A percentile compares a stretch with the other conserved stretches of the same genome.
Conservation (phyloP, 2,329 filamentous ascomycete species). For the Colletotrichum sp. region DNA sequence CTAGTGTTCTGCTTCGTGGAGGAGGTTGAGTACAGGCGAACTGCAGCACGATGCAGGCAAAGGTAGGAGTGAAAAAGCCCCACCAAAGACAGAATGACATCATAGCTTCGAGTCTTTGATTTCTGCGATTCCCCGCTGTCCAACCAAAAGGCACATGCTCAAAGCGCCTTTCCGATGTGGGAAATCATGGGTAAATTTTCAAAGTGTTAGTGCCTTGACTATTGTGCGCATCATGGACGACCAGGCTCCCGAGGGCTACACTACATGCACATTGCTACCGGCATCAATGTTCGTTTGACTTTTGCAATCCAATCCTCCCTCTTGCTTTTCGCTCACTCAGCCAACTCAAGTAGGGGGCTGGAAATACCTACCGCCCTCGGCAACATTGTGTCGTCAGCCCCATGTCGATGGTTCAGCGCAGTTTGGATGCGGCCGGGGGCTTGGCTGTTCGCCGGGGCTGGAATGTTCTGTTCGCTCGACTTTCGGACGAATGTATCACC, state of each 20-base stretch:
- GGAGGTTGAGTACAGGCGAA: not conserved
- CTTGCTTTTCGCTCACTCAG: not conserved
- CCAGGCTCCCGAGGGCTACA: not conserved
- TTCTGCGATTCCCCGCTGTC: not conserved
- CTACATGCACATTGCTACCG: not conserved
- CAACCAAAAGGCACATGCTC: conserved; percentile 12
- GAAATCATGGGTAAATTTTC: not conserved
- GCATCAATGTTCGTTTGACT: not conserved
- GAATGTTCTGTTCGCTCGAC: conserved; percentile 5
- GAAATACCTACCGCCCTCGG: not conserved
- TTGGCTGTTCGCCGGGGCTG: not conserved
- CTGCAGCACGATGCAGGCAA: not conserved
- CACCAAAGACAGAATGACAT: conserved; percentile 10
- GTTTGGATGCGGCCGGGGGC: conserved; percentile 1
- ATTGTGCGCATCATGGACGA: conserved; percentile 10
- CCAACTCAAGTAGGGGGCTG: not conserved
- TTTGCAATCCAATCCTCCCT: not conserved
- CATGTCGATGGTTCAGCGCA: not conserved
- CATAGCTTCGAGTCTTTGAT: not conserved
- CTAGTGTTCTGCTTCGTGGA: not conserved
- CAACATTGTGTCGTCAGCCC: conserved; percentile 1
- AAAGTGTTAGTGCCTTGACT: not conserved
- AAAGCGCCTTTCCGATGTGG: not conserved
- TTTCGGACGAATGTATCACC: conserved; percentile 14
- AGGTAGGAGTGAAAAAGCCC: not conserved